Base-by-base conservation (phyloP, 306 rosid genomes). In the Dryas alaskensis region DNA sequence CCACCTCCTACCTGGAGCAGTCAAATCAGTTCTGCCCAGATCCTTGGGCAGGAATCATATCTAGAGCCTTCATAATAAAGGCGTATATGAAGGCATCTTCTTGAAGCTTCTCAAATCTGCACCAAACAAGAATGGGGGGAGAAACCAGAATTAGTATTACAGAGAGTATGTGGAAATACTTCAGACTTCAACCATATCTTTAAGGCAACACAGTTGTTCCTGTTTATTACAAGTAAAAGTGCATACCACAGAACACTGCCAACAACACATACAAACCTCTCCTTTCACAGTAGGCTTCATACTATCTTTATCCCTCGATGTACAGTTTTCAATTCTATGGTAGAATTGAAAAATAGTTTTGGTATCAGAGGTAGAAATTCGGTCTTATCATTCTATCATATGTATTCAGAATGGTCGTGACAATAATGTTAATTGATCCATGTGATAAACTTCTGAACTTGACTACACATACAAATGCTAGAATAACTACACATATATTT, bases 101-200 rank as follows among this genome's bases (percentile, higher is more conserved):
- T 74, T 83, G 92, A 63, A 93, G 92, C 87, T 87, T 92, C 84
- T 92, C 92, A 80, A 92, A 92, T 75, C 96, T 92, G 87, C 82
- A 85, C 47, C 72, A 65, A 79, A 65, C 45, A 61, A 46, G 7
- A n/a, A 55, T 5, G 14, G 27, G 51, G 22, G 45, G 37, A 61
- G 40, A 16, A 17, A 71, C 67, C 10, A 17, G 37, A 45, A 78
- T 69, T 49, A 65, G 31, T 73, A 17, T 25, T n/a, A 62, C 43
- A 37, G 6, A 48, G 14, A 11, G 10, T 14, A 8, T 22, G 31
- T 8, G 16, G 10, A 75, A n/a, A 3, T 9, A 43, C 63, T 70
- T 55, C 14, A 70, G 12, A 25, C 43, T 54, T 55, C 59, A 51
- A 51, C 16, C 0, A 14, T 51, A 8, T 8, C 17, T 51, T 14